Percentiles rank a stretch among this genome's conserved stretches.
Evolutionary conservation across 2,329 filamentous ascomycete species (phyloP).

Genomic region (Stagonosporopsis chrysanthemi): DNA sequence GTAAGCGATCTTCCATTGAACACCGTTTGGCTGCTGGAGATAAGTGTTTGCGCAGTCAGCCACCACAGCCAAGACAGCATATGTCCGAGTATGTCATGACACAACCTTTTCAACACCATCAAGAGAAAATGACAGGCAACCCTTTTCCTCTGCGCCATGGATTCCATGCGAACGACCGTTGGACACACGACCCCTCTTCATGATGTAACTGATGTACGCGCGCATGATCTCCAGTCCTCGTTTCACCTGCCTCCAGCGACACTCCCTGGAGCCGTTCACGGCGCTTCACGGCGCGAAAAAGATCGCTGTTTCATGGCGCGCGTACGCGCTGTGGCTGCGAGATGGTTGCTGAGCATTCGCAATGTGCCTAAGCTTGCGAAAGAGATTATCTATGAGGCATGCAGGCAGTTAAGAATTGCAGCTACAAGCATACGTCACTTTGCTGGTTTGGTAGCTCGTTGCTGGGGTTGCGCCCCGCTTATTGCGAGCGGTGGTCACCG

Average conservation of each 20-base stretch:
- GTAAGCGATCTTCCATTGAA: not conserved
- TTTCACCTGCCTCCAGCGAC: conserved; percentile 21
- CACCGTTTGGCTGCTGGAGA: not conserved
- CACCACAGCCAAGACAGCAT: not conserved
- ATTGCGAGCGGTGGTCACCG: not conserved
- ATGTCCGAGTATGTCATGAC: not conserved
- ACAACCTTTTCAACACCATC: not conserved
- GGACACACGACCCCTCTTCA: not conserved
- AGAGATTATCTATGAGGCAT: not conserved
- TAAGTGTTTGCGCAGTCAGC: not conserved
- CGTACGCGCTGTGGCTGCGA: conserved; percentile 5
- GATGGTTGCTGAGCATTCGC: not conserved
- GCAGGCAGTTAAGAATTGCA: not conserved
- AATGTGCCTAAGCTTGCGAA: not conserved
- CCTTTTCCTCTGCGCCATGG: not conserved
- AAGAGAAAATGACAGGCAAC: not conserved
- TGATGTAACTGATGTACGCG: not conserved
- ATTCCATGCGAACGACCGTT: not conserved
- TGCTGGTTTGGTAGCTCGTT: conserved; percentile 11
- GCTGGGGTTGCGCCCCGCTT: conserved; percentile 26
- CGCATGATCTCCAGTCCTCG: conserved; percentile 13
- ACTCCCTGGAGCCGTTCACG: conserved; percentile 9
- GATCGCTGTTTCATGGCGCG: conserved; percentile 12
- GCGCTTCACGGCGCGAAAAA: conserved; percentile 3
- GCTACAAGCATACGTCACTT: conserved; percentile 11